phyloP scores from a whole-genome alignment of 1,139 yeast species.

The Candida glucosophila region DNA sequence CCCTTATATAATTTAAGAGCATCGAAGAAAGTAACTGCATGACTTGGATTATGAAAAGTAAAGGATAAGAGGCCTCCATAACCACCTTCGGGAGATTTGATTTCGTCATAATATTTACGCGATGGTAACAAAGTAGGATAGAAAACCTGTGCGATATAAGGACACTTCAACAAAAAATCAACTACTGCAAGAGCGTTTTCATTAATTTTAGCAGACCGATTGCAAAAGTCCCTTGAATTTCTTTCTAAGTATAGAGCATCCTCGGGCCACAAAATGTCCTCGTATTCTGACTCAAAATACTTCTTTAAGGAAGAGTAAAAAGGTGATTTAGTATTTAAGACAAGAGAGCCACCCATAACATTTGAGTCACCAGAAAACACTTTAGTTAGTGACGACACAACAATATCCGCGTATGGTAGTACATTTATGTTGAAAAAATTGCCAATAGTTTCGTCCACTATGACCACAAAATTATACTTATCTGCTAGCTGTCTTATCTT shows the following conservation, averaged over 20 bases:
- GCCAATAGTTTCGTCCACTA: constrained; percentile 91
- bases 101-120: constrained; percentile 57
- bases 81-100: constrained; percentile 69
- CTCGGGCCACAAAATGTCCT: constrained; percentile 82
- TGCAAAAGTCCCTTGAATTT: constrained; percentile 81
- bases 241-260: constrained; percentile 90
- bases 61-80: constrained; percentile 88
- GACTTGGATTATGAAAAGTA: constrained; percentile 55
- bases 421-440: constrained; percentile 80
- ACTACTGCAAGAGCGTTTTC: constrained; percentile 51
- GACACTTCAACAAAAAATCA: constrained; percentile 36
- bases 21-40: constrained; percentile 72
- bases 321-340: constrained; percentile 60
- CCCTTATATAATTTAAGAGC: constrained; percentile 75
- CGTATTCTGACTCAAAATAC: constrained; percentile 48
- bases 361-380: constrained; percentile 92
- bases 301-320: constrained; percentile 45
- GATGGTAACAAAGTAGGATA: constrained; percentile 61
- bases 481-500: constrained; percentile 60
- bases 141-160: constrained; percentile 52
- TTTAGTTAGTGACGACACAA: constrained; percentile 82
- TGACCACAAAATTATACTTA: constrained; percentile 64
- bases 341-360: constrained; percentile 89
- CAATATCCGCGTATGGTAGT: constrained; percentile 74
- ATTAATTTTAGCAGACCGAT: constrained; percentile 61